Base-by-base conservation (phyloP, 345 rosid genomes). In the Eucalyptus globulus region DNA sequence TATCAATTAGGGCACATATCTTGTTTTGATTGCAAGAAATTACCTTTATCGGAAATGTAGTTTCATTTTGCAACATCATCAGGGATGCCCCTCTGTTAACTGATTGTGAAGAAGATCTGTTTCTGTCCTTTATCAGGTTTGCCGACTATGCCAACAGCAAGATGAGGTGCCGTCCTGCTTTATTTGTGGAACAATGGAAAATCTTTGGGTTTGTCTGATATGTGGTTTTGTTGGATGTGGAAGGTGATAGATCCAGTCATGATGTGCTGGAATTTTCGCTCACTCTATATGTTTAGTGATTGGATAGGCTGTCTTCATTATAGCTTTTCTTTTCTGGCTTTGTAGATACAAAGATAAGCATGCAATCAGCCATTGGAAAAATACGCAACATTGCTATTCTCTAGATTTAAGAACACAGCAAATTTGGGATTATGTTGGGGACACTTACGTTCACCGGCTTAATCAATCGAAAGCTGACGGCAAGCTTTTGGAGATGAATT, bases 361-460 rank as follows among this genome's bases (percentile, higher is more conserved):
- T 86, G 99, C 97, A 80, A 95, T 95, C 62, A 93, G 94, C 92
- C 99, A 97, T 65, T 96, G 99, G 98, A 95, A 97, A 93, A 95
- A 97, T 89, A 95, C 94, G 7, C 97, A 98, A 91, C 99, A 98
- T 87, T 94, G 96, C 89, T 98, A 98, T 90, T 97, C 98, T 88
- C 95, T 98, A 88, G 99, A 98, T 93, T 90, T 97, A 91, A 93
- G 94, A 87, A 95, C 99, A 60, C 97, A 97, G 67, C 99, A 98
- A 92, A 97, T 98, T 47, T 97, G 99, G 99, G 99, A 98, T 93
- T 98, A 98, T 90, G 98, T 95, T 91, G 99, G 99, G 87, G 99
- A 98, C 92, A 94, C 89, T 90, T 98, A 97, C 88, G 99, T 96
- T 89, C 99, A 98, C 90, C 94, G 99, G 40, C 93, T 98, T 76